Base-by-base conservation (phyloP, 1,284 basidiomycete genomes). In the Rhodotorula glutinis region DNA sequence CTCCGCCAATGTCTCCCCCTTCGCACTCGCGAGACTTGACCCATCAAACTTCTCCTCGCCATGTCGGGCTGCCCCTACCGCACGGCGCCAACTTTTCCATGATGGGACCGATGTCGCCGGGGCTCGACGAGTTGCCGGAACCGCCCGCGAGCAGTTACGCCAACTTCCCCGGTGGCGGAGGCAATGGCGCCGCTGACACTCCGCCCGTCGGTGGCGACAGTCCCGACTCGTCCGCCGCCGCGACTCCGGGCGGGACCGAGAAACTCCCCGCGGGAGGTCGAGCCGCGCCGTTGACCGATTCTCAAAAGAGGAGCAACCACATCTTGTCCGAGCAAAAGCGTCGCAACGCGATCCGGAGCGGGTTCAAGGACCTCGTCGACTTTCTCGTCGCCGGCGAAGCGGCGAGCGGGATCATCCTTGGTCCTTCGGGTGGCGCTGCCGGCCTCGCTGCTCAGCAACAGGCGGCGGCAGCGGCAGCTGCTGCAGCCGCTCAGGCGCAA, bases 271-370 rank as follows among this genome's bases (percentile, higher is more conserved):
- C 13, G 21, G 29, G 25, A 4, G 49, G 16, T 13, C n/a, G 29
- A 4, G 47, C 40, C 33, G 30, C 60, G 49, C 47, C 57, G 8
- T 82, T 92, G 40, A 89, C 88, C n/a, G 87, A 86, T 10, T 88
- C 89, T 0, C 89, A 92, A 78, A 93, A 93, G 78, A 85, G 91
- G 21, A 84, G 90, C 25, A 93, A 92, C 78, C 91, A 93, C 80
- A 93, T 93, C 81, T 87, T 91, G 82, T 90, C 88, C 10, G 91
- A 93, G 79, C 91, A 93, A 79, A 91, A 91, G 77, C 86, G 91
- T 3, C 84, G 91, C 4, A 92, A 92, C 71, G 89, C 90, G 55
- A 93, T 93, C 73, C 87, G 90, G 51, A 88, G 91, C 69, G 90
- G 90, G 23, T 93, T 93, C 79, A 67, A 72, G 53, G 66, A 73